Evolutionary conservation across 73 alveolate genomes (phyloP).

Genomic region (Tetrahymena thermophila): DNA sequence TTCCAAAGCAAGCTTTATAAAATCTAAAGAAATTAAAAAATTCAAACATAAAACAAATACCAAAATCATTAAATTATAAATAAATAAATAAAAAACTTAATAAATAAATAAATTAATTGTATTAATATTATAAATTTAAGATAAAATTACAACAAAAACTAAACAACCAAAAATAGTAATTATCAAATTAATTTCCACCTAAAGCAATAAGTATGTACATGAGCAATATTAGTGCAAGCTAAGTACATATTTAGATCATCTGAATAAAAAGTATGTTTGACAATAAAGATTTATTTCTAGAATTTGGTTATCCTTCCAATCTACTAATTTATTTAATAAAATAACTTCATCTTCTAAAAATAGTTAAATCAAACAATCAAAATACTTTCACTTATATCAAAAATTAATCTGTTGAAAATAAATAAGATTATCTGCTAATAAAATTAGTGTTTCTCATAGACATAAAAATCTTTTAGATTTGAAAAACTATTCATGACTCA

Average conservation of each 20-base stretch:
- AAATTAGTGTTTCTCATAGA: neutral
- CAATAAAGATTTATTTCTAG: neutral
- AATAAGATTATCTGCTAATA: too few relatives aligned
- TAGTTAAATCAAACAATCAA: neutral
- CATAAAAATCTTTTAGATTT: neutral
- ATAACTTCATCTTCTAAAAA: neutral
- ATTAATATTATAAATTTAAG: neutral
- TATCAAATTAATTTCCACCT: neutral
- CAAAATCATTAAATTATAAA: neutral
- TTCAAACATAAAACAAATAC: neutral
- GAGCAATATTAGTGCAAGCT: too few relatives aligned
- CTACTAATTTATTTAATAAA: neutral
- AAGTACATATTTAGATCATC: neutral
- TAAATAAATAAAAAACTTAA: neutral
- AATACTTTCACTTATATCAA: too few relatives aligned
- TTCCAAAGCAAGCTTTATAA: too few relatives aligned
- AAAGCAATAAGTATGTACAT: too few relatives aligned
- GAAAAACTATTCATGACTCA: too few relatives aligned
- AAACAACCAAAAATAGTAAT: neutral
- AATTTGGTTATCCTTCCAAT: neutral
- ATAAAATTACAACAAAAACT: neutral
- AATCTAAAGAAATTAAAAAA: neutral
- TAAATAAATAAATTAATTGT: neutral
- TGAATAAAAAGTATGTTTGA: neutral
- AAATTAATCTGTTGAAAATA: too few relatives aligned